Evolutionary conservation across 1,284 basidiomycete genomes (phyloP).

Genomic region (Erythrobasidium hasegawianum): DNA sequence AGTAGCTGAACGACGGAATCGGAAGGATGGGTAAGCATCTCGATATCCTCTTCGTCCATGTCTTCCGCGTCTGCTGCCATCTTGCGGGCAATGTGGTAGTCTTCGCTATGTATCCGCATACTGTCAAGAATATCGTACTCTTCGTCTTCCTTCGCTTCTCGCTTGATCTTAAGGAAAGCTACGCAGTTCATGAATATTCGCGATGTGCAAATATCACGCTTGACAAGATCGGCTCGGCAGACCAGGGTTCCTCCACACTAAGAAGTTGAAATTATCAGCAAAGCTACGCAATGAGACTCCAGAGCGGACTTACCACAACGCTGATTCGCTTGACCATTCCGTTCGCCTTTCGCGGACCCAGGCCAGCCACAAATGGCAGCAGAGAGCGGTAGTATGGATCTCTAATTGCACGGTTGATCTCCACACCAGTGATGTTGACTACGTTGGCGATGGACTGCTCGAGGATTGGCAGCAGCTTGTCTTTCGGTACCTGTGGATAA

Average conservation of each 20-base stretch:
- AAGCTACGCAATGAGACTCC: too few relatives aligned
- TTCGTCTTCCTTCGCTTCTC: slow-evolving; percentile 65
- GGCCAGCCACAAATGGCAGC: slow-evolving; percentile 84
- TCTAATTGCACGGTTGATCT: slow-evolving; percentile 85
- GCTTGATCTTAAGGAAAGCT: slow-evolving; percentile 81
- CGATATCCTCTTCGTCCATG: slow-evolving; percentile 88
- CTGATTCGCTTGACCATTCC: slow-evolving; percentile 76
- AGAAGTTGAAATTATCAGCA: too few relatives aligned
- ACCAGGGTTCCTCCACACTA: slow-evolving; percentile 62
- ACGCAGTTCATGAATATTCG: slow-evolving; percentile 80
- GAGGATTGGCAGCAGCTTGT: slow-evolving; percentile 74
- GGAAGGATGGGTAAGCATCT: slow-evolving; percentile 70
- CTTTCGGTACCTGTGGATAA: slow-evolving; percentile 64
- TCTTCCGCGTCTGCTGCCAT: slow-evolving; percentile 98
- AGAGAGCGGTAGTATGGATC: slow-evolving; percentile 83
- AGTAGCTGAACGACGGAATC: slow-evolving; percentile 74
- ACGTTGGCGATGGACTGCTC: slow-evolving; percentile 86
- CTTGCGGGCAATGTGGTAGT: slow-evolving; percentile 95
- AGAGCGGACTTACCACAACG: slow-evolving; percentile 57
- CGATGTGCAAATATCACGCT: slow-evolving; percentile 70
- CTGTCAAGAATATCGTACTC: slow-evolving; percentile 70
- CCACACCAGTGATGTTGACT: slow-evolving; percentile 88
- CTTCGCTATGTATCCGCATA: slow-evolving; percentile 95
- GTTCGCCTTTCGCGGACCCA: slow-evolving; percentile 92
- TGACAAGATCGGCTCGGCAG: slow-evolving; percentile 81